phyloP scores from a whole-genome alignment of 1,284 basidiomycete genomes.

The Ganoderma multipileum region DNA sequence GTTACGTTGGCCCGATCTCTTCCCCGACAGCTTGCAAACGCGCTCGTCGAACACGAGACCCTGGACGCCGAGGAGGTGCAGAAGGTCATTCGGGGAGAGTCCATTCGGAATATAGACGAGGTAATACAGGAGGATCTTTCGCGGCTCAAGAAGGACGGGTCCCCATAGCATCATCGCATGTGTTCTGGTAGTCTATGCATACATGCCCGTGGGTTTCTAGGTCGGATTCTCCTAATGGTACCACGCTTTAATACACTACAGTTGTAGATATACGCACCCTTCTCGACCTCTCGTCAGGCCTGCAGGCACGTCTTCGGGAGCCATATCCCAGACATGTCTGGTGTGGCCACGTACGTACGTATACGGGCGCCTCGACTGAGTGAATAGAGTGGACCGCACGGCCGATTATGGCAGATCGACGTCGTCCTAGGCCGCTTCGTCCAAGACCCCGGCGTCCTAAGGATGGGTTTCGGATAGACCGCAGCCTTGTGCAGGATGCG shows the following conservation, averaged over 20 bases:
- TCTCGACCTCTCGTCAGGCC: not conserved
- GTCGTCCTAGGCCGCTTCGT: slow-evolving; percentile 3
- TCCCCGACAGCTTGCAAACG: slow-evolving; percentile 76
- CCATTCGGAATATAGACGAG: slow-evolving; percentile 71
- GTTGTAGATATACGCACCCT: slow-evolving; percentile 29
- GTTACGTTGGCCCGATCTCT: slow-evolving; percentile 13
- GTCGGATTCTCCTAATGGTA: slow-evolving; percentile 25
- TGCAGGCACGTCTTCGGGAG: not conserved
- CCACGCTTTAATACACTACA: slow-evolving; percentile 22
- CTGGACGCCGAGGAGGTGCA: slow-evolving; percentile 85
- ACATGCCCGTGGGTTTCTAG: slow-evolving; percentile 11
- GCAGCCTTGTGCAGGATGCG: slow-evolving; percentile 6
- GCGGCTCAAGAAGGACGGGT: slow-evolving; percentile 41
- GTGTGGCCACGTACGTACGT: not conserved
- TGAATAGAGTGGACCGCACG: not conserved
- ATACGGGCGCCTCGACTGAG: not conserved
- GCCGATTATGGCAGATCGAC: slow-evolving; percentile 13
- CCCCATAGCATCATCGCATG: slow-evolving; percentile 29
- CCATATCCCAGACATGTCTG: not conserved
- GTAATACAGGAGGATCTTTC: slow-evolving; percentile 64
- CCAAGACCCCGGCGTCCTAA: not conserved
- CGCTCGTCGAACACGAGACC: slow-evolving; percentile 95
- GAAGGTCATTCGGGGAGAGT: slow-evolving; percentile 84
- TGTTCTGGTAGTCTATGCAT: not conserved
- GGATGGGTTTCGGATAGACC: not conserved